These are phyloP conservation scores for Corynespora cassiicola DNA, from an alignment of 2,329 filamentous ascomycete species.

Conservation along the genomic window DNA sequence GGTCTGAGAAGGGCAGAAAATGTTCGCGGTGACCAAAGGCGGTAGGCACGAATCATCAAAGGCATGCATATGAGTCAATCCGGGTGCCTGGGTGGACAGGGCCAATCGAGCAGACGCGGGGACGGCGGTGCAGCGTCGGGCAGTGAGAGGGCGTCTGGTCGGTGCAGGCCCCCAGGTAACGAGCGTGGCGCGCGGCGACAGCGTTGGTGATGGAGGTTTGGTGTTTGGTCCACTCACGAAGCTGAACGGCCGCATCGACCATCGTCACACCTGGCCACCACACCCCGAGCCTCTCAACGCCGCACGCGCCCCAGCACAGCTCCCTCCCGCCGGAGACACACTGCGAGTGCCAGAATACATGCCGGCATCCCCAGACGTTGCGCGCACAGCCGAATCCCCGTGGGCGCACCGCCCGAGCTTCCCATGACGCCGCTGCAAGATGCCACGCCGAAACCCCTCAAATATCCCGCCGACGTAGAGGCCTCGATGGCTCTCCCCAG, in stretches of 20 bases:
- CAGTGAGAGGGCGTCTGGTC: too few relatives aligned
- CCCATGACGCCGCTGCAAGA: constrained; percentile 50
- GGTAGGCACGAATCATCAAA: constrained; percentile 36
- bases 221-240: constrained; percentile 37
- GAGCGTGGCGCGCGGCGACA: constrained; percentile 8
- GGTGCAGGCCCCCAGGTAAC: too few relatives aligned
- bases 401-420: constrained; percentile 45
- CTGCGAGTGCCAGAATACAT: constrained; percentile 35
- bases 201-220: constrained; percentile 34
- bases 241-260: constrained; percentile 39
- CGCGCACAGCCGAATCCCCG: constrained; percentile 36
- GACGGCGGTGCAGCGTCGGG: too few relatives aligned
- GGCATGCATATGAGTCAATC: constrained; percentile 35
- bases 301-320: constrained; percentile 6
- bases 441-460: constrained; percentile 44
- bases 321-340: constrained; percentile 1
- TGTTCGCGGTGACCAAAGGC: constrained; percentile 33
- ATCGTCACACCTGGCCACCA: constrained; percentile 24
- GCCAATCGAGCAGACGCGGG: too few relatives aligned
- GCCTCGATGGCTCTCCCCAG: constrained; percentile 67
- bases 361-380: constrained; percentile 31
- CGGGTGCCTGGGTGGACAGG: too few relatives aligned
- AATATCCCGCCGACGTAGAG: constrained; percentile 65
- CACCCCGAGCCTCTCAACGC: constrained; percentile 12
- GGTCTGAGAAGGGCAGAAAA: constrained; percentile 27